Base-by-base conservation (phyloP, 352 stramenopile species). In the Globisporangium echinulatum region DNA sequence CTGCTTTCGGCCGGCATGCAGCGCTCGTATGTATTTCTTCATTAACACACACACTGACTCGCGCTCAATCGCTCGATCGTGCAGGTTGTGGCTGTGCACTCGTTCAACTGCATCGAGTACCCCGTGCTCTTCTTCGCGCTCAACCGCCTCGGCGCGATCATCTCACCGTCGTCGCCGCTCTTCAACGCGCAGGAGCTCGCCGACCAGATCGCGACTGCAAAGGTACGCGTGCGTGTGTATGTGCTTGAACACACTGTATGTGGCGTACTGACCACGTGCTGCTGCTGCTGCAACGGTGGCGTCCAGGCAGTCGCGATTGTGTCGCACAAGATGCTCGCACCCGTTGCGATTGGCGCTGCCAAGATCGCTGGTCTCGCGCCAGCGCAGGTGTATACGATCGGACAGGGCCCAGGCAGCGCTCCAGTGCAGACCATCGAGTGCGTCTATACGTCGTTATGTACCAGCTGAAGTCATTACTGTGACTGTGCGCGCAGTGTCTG, bases 91-190 rank as follows among this genome's bases (percentile, higher is more conserved):
- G 38, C 82, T 13, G 55, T 82, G 19, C 71, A 78, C 57, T 76
- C 68, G 57, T 64, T 77, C 62, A 86, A 86, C 65, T 82, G 69
- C 52, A 56, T 83, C 15, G 72, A 86, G 54, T 86, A 77, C 36
- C 64, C 72, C 1, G 52, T 82, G 13, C 52, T 80, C 13, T 74
- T 79, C 52, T 56, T 77, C n/a, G 76, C 76, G 3, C 53, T 82
- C 2, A 74, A 70, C 33, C 63, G 70, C 4, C 43, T 86, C 14
- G 63, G 70, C 11, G 76, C 66, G 9, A 70, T 77, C 42, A 71
- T 64, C 36, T 77, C 74, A 33, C 64, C 74, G 11, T 70, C 71
- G 52, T 76, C 72, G 4, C 67, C 74, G 5, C 43, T 77, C 46
- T 72, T 83, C 49, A 72, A 68, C 17, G 59, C 63, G 5, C 37